phyloP scores from a whole-genome alignment of 805 yeast species.

The Barnettozyma populi region DNA sequence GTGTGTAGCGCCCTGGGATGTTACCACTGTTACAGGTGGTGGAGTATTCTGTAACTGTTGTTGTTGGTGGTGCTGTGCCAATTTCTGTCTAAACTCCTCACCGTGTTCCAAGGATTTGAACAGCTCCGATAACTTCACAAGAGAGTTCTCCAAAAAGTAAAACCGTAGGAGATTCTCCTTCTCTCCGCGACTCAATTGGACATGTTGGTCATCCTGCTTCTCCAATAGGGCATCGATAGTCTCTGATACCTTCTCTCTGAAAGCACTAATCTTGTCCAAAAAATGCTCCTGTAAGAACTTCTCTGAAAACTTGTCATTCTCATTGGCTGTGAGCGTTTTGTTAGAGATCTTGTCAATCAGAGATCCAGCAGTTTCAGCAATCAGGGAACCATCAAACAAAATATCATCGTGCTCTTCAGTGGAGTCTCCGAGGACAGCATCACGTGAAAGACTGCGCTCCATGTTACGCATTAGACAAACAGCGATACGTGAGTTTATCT shows the following conservation, averaged over 20 bases:
- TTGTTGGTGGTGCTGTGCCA: constrained; percentile 8
- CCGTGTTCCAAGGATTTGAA: constrained; percentile 24
- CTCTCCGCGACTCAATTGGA: constrained; percentile 51
- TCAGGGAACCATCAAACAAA: constrained; percentile 68
- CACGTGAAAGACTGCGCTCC: constrained; percentile 47
- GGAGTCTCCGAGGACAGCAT: not conserved
- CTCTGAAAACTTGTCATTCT: constrained; percentile 30
- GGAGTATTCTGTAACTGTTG: constrained; percentile 4
- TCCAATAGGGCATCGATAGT: constrained; percentile 53
- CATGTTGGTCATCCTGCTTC: constrained; percentile 42
- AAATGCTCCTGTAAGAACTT: constrained; percentile 34
- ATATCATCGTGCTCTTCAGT: constrained; percentile 44
- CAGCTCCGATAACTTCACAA: constrained; percentile 46
- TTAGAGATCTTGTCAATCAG: constrained; percentile 39
- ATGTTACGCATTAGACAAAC: constrained; percentile 78
- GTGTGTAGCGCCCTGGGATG: not conserved
- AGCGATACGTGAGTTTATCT: constrained; percentile 66
- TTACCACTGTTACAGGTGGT: constrained; percentile 3
- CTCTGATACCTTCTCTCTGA: constrained; percentile 38
- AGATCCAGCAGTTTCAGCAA: constrained; percentile 70
- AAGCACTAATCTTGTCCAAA: constrained; percentile 35
- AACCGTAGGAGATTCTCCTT: constrained; percentile 70
- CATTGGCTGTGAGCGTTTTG: constrained; percentile 11
- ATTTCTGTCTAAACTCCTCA: constrained; percentile 15
- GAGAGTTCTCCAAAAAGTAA: constrained; percentile 62